phyloP scores from a whole-genome alignment of 2,329 filamentous ascomycete genomes.

The Fusarium haematococcum region DNA sequence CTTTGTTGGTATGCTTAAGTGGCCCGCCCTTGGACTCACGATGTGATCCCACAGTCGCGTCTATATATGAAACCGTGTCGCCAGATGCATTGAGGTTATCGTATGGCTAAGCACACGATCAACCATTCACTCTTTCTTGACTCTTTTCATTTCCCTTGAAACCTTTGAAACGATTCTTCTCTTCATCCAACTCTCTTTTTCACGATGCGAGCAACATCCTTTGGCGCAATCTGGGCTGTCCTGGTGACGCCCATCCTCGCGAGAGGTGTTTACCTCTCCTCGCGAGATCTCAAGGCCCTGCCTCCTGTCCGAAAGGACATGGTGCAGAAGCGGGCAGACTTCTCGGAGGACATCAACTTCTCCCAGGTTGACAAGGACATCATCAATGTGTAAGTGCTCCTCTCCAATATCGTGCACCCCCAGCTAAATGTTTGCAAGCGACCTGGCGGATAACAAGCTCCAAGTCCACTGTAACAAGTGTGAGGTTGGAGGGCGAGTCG shows the following conservation, averaged over 20 bases:
- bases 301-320: background rate
- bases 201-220: background rate
- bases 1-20: background rate
- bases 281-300: background rate
- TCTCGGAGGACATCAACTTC: background rate
- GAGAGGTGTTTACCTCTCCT: background rate
- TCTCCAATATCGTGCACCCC: background rate
- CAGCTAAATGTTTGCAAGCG: background rate
- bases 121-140: background rate
- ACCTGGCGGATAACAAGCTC: background rate
- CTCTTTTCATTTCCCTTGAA: background rate
- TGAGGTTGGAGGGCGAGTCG: background rate
- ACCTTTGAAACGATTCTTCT: background rate
- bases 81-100: background rate
- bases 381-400: background rate
- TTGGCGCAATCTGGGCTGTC: background rate
- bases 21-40: background rate
- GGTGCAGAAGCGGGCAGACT: background rate
- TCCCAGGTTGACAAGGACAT: background rate
- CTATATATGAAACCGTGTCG: background rate
- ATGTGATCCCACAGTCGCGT: background rate
- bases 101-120: background rate
- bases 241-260: background rate
- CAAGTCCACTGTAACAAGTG: background rate
- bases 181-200: background rate